Percentiles rank a stretch among this genome's conserved stretches.
Evolutionary conservation across 2,329 filamentous ascomycete genomes (phyloP).

Genomic region (Colletotrichum spinosum): DNA sequence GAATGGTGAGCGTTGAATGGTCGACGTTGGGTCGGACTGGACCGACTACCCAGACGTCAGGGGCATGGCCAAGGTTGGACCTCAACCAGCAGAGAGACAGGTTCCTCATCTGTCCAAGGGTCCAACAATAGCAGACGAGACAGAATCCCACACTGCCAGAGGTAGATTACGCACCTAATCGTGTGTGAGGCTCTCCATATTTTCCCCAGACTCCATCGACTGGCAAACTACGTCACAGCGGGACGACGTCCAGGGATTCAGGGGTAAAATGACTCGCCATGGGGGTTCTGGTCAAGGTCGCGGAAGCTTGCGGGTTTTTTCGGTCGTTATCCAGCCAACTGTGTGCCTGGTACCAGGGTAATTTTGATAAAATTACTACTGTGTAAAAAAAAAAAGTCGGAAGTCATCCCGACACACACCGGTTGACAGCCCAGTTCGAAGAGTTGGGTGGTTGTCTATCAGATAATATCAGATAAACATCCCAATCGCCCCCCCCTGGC

Average conservation of each 20-base stretch:
- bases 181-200: constrained; percentile 18
- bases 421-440: too few species aligned
- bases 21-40: not conserved
- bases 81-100: constrained; percentile 21
- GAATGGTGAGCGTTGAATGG: constrained; percentile 1
- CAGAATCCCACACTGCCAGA: constrained; percentile 11
- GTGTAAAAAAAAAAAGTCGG: not conserved
- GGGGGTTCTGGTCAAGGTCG: constrained; percentile 15
- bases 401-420: constrained; percentile 8
- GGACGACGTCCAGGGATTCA: constrained; percentile 26
- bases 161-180: constrained; percentile 30
- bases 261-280: constrained; percentile 30
- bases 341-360: not conserved
- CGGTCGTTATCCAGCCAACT: constrained; percentile 13
- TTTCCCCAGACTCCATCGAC: constrained; percentile 30
- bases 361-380: not conserved
- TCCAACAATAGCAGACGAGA: constrained; percentile 22
- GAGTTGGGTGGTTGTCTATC: too few species aligned
- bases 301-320: not conserved
- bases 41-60: not conserved
- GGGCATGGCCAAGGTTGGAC: constrained; percentile 19
- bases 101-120: not conserved
- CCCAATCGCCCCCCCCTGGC: too few species aligned
- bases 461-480: too few species aligned
- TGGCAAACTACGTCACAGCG: constrained; percentile 31